These are phyloP conservation scores for Gastrolobium bilobum DNA, from an alignment of 306 rosid species.

Conservation along the genomic window DNA sequence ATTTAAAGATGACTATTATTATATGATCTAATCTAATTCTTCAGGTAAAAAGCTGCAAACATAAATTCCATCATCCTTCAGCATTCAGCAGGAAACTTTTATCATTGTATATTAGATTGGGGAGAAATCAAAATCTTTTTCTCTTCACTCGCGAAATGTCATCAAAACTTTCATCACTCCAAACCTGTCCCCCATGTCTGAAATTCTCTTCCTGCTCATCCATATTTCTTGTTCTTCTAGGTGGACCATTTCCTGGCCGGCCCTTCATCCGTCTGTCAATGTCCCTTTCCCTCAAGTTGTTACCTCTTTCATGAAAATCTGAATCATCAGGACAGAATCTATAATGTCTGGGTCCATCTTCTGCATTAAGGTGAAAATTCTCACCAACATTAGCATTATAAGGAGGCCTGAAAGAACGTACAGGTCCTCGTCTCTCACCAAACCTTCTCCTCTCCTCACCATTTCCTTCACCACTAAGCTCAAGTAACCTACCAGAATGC, in stretches of 20 bases:
- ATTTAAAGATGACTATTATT: constrained; percentile 17
- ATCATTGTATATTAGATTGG: neutral
- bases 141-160: constrained; percentile 77
- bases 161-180: constrained; percentile 78
- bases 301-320: constrained; percentile 87
- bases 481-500: constrained; percentile 70
- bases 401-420: constrained; percentile 76
- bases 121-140: constrained; percentile 66
- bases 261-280: constrained; percentile 75
- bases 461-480: constrained; percentile 69
- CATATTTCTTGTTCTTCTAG: constrained; percentile 77
- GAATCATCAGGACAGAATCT: constrained; percentile 75
- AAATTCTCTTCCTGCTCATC: constrained; percentile 78
- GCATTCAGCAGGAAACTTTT: constrained; percentile 38
- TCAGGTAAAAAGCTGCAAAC: constrained; percentile 42
- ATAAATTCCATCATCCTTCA: constrained; percentile 40
- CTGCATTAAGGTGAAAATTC: constrained; percentile 69
- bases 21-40: constrained; percentile 50
- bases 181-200: constrained; percentile 74
- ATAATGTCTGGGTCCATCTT: constrained; percentile 71
- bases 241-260: constrained; percentile 69
- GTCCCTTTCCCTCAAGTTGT: constrained; percentile 73
- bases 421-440: constrained; percentile 77
- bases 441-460: constrained; percentile 81
- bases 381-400: constrained; percentile 67